These are phyloP conservation scores for Grosmannia huntii DNA, from an alignment of 2,329 filamentous ascomycete species.

Conservation along the genomic window DNA sequence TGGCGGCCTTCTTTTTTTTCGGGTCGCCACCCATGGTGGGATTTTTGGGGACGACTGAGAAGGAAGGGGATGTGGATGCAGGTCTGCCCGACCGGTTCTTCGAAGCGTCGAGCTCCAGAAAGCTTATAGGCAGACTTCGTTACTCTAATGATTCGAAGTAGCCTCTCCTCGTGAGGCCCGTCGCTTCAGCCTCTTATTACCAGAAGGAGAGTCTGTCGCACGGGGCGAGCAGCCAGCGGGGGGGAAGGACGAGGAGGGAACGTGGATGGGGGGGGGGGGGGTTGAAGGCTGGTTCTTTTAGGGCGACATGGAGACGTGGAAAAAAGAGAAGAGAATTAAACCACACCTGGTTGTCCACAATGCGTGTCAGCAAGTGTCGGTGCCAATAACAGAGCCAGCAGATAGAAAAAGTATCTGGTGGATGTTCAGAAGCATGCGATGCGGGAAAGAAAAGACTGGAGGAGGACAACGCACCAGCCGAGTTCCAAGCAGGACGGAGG, in stretches of 20 bases:
- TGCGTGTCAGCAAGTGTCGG: neutral
- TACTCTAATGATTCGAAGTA: neutral
- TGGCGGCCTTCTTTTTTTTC: constrained; percentile 25
- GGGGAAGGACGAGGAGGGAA: neutral
- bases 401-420: neutral
- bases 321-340: neutral
- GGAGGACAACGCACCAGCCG: neutral
- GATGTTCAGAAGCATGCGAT: neutral
- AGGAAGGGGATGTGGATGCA: neutral
- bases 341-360: neutral
- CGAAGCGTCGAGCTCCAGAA: neutral
- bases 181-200: constrained; percentile 2
- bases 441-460: constrained; percentile 1
- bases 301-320: neutral
- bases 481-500: neutral
- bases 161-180: neutral
- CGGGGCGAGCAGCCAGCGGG: neutral
- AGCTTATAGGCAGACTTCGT: neutral
- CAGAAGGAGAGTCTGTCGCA: constrained; percentile 1
- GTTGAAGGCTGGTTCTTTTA: neutral
- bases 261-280: neutral
- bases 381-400: neutral
- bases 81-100: neutral
- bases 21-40: constrained; percentile 27
- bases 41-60: neutral